A percentile compares a stretch with the other conserved stretches of the same genome.
Evolutionary conservation across 495 filamentous ascomycete genomes (phyloP).

Genomic region (Penicillium longicatenatum): DNA sequence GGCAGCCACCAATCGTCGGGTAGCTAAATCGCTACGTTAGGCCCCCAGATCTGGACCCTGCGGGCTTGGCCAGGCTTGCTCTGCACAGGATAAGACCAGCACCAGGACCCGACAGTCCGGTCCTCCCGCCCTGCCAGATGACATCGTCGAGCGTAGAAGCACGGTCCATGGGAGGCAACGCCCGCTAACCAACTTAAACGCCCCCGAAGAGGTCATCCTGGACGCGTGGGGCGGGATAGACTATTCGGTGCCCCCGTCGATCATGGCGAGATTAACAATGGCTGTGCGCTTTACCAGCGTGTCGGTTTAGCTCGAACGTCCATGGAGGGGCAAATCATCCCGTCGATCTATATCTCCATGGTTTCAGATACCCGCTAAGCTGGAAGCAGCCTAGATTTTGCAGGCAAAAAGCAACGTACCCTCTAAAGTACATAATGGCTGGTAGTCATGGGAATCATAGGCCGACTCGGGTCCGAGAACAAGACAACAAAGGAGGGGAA

Average conservation of each 20-base stretch:
- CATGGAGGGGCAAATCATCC: background rate
- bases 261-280: conserved; percentile 7
- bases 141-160: conserved; percentile 9
- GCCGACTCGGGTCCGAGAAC: background rate
- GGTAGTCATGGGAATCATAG: background rate
- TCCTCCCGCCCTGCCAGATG: conserved; percentile 7
- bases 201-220: conserved; percentile 23
- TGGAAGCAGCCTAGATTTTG: conserved; percentile 1
- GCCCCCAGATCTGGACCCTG: conserved; percentile 5
- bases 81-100: background rate
- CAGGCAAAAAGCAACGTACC: conserved; percentile 6
- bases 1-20: background rate
- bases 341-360: conserved; percentile 8
- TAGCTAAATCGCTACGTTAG: background rate
- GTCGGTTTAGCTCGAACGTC: conserved; percentile 7
- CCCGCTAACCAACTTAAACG: conserved; percentile 25
- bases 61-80: background rate
- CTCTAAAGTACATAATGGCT: background rate
- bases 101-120: background rate
- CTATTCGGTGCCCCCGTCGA: conserved; percentile 7
- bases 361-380: conserved; percentile 10
- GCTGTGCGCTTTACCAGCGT: conserved; percentile 2
- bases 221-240: conserved; percentile 17
- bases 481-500: background rate
- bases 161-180: conserved; percentile 22